phyloP scores from a whole-genome alignment of 2,329 filamentous ascomycete species.

The Gliomastix tumulicola region DNA sequence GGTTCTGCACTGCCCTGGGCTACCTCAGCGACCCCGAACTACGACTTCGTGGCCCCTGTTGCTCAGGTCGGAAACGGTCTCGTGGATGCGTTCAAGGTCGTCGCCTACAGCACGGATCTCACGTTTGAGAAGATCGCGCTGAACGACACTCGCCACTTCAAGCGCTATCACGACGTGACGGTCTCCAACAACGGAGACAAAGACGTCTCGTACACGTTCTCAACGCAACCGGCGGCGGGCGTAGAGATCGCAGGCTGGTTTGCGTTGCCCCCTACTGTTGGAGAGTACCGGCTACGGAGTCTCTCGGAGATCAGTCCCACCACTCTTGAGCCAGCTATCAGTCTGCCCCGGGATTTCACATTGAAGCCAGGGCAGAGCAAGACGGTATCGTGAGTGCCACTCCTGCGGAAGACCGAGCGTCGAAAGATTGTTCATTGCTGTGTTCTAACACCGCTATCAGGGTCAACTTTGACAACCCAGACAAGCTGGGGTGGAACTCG shows the following conservation, averaged over 20 bases:
- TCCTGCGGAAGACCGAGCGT: too few species aligned
- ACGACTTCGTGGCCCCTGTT: constrained; percentile 26
- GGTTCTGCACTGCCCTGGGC: constrained; percentile 6
- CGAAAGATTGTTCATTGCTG: too few species aligned
- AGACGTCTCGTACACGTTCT: constrained; percentile 24
- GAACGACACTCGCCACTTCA: constrained; percentile 35
- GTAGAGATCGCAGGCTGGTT: too few species aligned
- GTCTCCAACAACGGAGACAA: constrained; percentile 29
- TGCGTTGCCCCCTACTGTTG: constrained; percentile 15
- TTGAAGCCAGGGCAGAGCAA: constrained; percentile 16
- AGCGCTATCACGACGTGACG: constrained; percentile 9
- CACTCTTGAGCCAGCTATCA: constrained; percentile 12
- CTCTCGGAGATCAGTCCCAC: constrained; percentile 2
- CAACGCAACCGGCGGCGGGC: constrained; percentile 21
- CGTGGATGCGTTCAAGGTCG: constrained; percentile 35
- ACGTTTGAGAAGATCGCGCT: constrained; percentile 30
- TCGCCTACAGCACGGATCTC: constrained; percentile 29
- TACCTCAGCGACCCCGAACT: background rate
- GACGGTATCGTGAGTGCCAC: too few species aligned
- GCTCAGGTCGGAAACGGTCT: constrained; percentile 29
- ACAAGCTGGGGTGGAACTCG: constrained; percentile 15
- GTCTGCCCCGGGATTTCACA: constrained; percentile 10
- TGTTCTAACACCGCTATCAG: too few species aligned
- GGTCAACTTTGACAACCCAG: constrained; percentile 20
- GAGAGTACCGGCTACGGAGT: constrained; percentile 2